These are phyloP conservation scores for Dioszegia aurantiaca DNA, from an alignment of 768 basidiomycete species.

Conservation along the genomic window DNA sequence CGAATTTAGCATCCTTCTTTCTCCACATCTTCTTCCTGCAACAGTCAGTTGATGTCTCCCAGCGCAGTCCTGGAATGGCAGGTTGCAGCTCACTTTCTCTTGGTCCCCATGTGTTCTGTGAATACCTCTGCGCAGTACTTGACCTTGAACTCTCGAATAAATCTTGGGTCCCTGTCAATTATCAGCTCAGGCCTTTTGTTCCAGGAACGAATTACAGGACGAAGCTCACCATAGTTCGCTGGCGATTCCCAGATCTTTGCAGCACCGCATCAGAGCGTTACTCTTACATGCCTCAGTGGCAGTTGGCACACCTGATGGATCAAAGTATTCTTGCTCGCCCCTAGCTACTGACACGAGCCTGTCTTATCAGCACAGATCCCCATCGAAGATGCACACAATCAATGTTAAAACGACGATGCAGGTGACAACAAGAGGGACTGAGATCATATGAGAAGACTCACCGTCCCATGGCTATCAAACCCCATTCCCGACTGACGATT, in stretches of 20 bases:
- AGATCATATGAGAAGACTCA: constrained; percentile 56
- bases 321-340: constrained; percentile 96
- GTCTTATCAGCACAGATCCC: constrained; percentile 4
- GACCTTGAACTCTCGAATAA: constrained; percentile 87
- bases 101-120: constrained; percentile 75
- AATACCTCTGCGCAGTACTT: constrained; percentile 81
- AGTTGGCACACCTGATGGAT: constrained; percentile 81
- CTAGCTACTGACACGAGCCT: constrained; percentile 87
- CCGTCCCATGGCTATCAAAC: constrained; percentile 87
- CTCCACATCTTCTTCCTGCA: constrained; percentile 69
- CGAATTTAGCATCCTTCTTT: constrained; percentile 56
- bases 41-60: constrained; percentile 11
- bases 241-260: constrained; percentile 92
- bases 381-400: background rate
- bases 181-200: background rate
- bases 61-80: no score
- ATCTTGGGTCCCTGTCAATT: constrained; percentile 80
- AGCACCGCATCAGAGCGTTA: constrained; percentile 95
- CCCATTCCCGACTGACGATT: constrained; percentile 90
- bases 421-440: no score
- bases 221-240: constrained; percentile 80
- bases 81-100: constrained; percentile 72
- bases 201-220: background rate
- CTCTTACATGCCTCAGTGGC: constrained; percentile 94
- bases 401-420: no score